Percentiles rank a stretch among this genome's conserved stretches.
Conservation (phyloP, 2,329 filamentous ascomycete genomes). For the Aspergillus texensis region DNA sequence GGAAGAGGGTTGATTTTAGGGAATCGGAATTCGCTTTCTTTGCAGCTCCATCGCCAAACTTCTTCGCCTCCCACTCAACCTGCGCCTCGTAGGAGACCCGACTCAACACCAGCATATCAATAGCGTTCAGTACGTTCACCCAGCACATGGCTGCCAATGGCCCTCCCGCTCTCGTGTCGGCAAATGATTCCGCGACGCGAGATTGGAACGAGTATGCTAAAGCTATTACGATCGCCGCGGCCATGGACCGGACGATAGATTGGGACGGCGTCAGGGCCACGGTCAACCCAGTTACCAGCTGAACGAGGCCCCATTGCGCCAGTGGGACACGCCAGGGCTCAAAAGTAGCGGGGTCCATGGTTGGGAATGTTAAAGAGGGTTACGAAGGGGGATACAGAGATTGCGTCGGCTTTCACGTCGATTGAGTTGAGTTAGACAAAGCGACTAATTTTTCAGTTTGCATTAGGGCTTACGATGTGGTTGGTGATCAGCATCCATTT, state of each 20-base stretch:
- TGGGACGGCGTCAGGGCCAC: constrained; percentile 15
- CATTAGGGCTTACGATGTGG: neutral
- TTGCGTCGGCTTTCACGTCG: neutral
- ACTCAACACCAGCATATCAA: constrained; percentile 22
- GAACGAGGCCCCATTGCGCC: constrained; percentile 17
- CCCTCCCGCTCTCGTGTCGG: constrained; percentile 11
- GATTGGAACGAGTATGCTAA: constrained; percentile 17
- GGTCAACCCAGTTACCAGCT: constrained; percentile 16
- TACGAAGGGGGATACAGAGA: neutral
- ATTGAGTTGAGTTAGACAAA: neutral
- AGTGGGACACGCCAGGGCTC: constrained; percentile 13
- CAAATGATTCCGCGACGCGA: constrained; percentile 4
- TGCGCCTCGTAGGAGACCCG: constrained; percentile 21
- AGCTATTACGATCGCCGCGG: constrained; percentile 9
- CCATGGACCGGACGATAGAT: constrained; percentile 9
- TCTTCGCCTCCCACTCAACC: constrained; percentile 13
- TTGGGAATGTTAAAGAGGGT: neutral
- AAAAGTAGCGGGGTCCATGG: neutral
- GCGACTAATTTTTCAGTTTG: neutral
- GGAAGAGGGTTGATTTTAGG: neutral
- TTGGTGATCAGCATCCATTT: neutral
- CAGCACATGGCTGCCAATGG: constrained; percentile 24
- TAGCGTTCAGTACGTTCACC: constrained; percentile 26
- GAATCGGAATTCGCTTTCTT: neutral
- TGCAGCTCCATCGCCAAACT: neutral